These are phyloP conservation scores for Tubosaeta sp. DNA, from an alignment of 768 basidiomycete genomes.

Conservation along the genomic window DNA sequence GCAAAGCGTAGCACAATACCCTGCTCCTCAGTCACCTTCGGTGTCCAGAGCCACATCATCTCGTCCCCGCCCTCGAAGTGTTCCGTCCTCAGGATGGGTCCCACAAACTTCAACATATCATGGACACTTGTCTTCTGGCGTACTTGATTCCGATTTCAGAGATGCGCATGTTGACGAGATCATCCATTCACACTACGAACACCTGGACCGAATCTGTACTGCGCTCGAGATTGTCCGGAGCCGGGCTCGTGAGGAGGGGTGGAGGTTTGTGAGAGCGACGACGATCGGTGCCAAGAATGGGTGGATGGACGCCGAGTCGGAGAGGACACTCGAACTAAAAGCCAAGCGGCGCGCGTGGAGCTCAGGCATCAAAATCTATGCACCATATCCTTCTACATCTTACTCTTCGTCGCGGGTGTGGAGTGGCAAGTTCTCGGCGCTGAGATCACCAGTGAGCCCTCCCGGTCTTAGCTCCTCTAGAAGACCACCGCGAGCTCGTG, in stretches of 20 bases:
- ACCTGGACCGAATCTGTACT: slow-evolving; percentile 37
- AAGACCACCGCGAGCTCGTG: slow-evolving; percentile 1
- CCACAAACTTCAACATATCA: background rate
- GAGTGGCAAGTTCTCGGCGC: slow-evolving; percentile 7
- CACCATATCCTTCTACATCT: slow-evolving; percentile 16
- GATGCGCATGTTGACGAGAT: slow-evolving; percentile 9
- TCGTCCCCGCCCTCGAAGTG: slow-evolving; percentile 24
- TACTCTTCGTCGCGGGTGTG: slow-evolving; percentile 11
- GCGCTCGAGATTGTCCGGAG: slow-evolving; percentile 40
- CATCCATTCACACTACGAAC: slow-evolving; percentile 12
- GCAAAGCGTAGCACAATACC: background rate
- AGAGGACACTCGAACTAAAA: slow-evolving; percentile 48
- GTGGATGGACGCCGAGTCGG: slow-evolving; percentile 26
- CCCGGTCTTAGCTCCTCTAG: slow-evolving; percentile 18
- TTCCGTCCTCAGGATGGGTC: slow-evolving; percentile 1
- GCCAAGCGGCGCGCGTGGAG: slow-evolving; percentile 67
- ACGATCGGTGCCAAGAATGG: slow-evolving; percentile 17
- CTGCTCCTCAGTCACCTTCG: slow-evolving; percentile 2
- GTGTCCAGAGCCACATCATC: slow-evolving; percentile 23
- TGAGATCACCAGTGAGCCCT: slow-evolving; percentile 5
- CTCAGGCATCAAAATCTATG: slow-evolving; percentile 42
- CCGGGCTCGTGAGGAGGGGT: slow-evolving; percentile 39
- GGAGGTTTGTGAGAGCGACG: slow-evolving; percentile 34
- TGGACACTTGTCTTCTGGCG: slow-evolving; percentile 7
- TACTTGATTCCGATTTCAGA: background rate